Percentiles rank a stretch among this genome's conserved stretches.
Conservation (phyloP, 495 filamentous ascomycete species). For the Xeromyces bisporus region DNA sequence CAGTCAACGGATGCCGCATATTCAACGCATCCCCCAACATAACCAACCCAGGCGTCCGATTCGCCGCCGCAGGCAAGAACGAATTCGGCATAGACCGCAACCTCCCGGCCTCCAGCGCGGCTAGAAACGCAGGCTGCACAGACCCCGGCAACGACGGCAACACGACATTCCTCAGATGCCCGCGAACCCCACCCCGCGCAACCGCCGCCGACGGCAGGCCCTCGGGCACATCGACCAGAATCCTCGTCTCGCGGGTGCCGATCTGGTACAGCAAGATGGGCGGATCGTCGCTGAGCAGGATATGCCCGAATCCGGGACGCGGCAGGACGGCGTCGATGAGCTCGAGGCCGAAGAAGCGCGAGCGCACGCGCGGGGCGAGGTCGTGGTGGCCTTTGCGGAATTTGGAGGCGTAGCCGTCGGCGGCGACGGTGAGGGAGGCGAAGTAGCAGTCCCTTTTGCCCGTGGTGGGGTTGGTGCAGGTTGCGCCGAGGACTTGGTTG, state of each 20-base stretch:
- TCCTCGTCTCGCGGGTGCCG: conserved; percentile 82
- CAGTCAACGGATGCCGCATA: conserved; percentile 90
- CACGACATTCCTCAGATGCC: conserved; percentile 59
- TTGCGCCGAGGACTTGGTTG: conserved; percentile 55
- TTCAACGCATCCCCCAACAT: conserved; percentile 86
- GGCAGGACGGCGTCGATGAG: conserved; percentile 74
- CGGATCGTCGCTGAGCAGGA: conserved; percentile 53
- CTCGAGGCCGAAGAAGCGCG: conserved; percentile 84
- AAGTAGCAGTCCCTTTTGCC: conserved; percentile 61
- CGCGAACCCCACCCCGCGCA: conserved; percentile 62
- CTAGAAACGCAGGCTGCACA: conserved; percentile 55
- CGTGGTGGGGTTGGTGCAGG: conserved; percentile 42
- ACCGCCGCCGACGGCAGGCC: conserved; percentile 52
- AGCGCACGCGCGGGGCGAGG: conserved; percentile 50
- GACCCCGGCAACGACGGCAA: conserved; percentile 58
- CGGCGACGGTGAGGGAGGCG: conserved; percentile 68
- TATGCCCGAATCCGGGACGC: conserved; percentile 59
- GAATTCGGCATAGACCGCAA: conserved; percentile 83
- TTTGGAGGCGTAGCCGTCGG: conserved; percentile 85
- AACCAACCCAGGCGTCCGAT: conserved; percentile 55
- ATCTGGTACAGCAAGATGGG: conserved; percentile 95
- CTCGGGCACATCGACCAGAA: conserved; percentile 79
- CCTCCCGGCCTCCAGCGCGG: conserved; percentile 57
- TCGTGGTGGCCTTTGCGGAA: conserved; percentile 70
- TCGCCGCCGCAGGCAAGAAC: conserved; percentile 64